phyloP scores from a whole-genome alignment of 2,329 filamentous ascomycete genomes.

The Reticulascus tulasneorum region DNA sequence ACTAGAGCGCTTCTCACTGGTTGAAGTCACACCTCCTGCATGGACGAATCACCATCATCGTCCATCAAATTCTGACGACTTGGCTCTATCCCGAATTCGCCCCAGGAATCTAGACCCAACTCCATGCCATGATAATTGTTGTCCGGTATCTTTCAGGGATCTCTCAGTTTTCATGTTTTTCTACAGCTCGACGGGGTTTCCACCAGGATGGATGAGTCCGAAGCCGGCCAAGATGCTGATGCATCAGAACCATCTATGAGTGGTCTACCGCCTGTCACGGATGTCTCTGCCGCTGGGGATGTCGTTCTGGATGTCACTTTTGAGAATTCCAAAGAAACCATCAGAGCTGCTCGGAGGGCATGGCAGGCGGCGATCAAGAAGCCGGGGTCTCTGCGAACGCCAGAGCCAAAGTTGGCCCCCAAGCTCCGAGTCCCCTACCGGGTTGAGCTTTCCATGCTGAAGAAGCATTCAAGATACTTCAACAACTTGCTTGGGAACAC shows the following conservation, averaged over 20 bases:
- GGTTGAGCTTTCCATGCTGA: slow-evolving; percentile 54
- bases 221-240: slow-evolving; percentile 18
- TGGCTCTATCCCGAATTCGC: no score
- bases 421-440: slow-evolving; percentile 49
- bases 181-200: no score
- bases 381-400: slow-evolving; percentile 18
- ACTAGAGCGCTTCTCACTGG: no score
- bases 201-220: slow-evolving; percentile 19
- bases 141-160: no score
- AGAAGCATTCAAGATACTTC: slow-evolving; percentile 66
- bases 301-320: slow-evolving; percentile 64
- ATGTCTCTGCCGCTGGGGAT: slow-evolving; percentile 57
- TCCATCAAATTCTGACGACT: no score
- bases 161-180: no score
- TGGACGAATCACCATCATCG: no score
- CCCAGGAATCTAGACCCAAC: no score
- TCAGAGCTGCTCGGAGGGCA: slow-evolving; percentile 41
- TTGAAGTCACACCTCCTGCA: no score
- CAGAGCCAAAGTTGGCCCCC: slow-evolving; percentile 29
- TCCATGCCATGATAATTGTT: no score
- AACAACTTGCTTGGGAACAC: slow-evolving; percentile 59
- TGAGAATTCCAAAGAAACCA: slow-evolving; percentile 50
- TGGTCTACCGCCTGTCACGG: slow-evolving; percentile 34
- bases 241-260: slow-evolving; percentile 14
- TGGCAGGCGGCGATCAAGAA: slow-evolving; percentile 26